phyloP scores from a whole-genome alignment of 2,329 filamentous ascomycete genomes.

The Chaetomiaceae sp. region DNA sequence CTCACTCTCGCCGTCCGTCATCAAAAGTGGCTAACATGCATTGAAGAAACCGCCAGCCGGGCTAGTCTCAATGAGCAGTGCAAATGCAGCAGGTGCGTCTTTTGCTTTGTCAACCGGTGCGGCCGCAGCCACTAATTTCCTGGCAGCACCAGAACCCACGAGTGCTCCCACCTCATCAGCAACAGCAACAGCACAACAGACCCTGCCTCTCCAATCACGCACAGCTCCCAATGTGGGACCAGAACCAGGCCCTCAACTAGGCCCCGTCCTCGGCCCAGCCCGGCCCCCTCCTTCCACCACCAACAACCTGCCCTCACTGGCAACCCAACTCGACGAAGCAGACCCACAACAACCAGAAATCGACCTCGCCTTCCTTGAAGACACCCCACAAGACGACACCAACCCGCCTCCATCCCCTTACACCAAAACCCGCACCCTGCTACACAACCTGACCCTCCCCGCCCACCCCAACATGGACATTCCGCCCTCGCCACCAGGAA shows the following conservation, averaged over 20 bases:
- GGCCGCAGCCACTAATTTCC: background rate
- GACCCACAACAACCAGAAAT: conserved; percentile 18
- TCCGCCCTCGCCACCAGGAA: conserved; percentile 65
- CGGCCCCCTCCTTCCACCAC: conserved; percentile 35
- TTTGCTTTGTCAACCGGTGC: background rate
- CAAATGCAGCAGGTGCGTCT: background rate
- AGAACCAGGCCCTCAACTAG: conserved; percentile 2
- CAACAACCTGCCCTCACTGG: background rate
- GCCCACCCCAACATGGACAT: conserved; percentile 68
- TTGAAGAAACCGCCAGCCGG: conserved; percentile 2
- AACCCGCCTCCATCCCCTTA: conserved; percentile 59
- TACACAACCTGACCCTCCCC: conserved; percentile 71
- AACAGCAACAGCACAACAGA: background rate
- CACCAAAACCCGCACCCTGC: conserved; percentile 56
- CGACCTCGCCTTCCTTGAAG: conserved; percentile 25
- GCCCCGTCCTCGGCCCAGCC: conserved; percentile 29
- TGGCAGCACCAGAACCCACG: background rate
- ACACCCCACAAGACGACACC: background rate
- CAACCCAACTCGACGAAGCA: too few species aligned
- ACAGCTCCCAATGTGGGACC: too few species aligned
- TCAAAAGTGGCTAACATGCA: background rate
- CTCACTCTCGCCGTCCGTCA: background rate
- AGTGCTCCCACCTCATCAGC: background rate
- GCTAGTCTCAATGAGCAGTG: background rate
- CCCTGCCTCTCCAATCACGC: background rate